These are phyloP conservation scores for Parvularia atlantis DNA, from an alignment of 78 protist species.

Conservation along the genomic window DNA sequence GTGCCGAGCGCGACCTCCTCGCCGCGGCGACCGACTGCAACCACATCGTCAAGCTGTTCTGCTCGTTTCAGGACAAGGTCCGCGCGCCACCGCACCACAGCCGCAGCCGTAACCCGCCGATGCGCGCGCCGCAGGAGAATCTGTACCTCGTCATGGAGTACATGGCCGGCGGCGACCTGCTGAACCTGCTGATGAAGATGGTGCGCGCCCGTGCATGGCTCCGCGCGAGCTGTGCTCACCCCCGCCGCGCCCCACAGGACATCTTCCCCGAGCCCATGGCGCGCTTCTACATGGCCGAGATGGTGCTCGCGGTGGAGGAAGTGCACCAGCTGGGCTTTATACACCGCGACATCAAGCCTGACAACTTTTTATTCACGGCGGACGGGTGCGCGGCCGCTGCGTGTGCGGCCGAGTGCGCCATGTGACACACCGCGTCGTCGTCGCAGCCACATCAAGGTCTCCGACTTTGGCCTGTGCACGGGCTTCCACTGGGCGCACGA, in stretches of 20 bases:
- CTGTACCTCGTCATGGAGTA: conserved; percentile 46
- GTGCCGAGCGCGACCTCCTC: conserved; percentile 76
- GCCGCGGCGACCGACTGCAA: conserved; percentile 39
- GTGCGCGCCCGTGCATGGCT: no score
- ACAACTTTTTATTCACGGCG: conserved; percentile 29
- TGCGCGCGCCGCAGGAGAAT: not conserved
- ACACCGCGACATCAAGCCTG: conserved; percentile 87
- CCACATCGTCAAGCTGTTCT: conserved; percentile 69
- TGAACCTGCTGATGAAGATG: not conserved
- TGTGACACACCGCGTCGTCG: not conserved
- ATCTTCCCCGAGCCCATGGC: conserved; percentile 44
- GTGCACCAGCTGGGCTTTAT: conserved; percentile 59
- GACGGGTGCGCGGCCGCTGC: no score
- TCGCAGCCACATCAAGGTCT: not conserved
- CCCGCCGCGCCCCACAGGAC: no score
- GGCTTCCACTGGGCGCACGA: conserved; percentile 3
- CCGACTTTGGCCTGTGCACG: conserved; percentile 24
- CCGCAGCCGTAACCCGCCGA: no score
- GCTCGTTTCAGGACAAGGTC: conserved; percentile 55
- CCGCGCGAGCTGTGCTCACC: no score
- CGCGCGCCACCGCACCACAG: no score
- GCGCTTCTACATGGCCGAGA: conserved; percentile 70
- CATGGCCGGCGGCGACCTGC: conserved; percentile 33
- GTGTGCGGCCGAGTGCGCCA: no score
- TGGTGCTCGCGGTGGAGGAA: conserved; percentile 60